Base-by-base conservation (phyloP, 805 yeast genomes). In the Candida nanaspora region DNA sequence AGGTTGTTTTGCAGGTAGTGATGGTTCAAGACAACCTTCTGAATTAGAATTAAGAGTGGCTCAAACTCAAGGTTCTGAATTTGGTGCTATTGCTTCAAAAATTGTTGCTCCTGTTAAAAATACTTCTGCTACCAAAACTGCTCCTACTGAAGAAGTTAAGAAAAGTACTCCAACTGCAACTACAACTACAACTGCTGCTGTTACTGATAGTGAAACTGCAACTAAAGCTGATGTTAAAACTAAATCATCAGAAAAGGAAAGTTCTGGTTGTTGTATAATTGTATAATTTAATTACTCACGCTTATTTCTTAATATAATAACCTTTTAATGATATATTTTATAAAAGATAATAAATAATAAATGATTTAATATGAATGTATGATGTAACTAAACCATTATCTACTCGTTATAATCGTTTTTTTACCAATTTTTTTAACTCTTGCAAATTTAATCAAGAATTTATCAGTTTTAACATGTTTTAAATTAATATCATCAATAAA, bases 1-100 rank as follows among this genome's bases (percentile, higher is more conserved):
- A 34, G 93, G 91, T 56, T 68, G 85, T 43, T 70, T 73, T 49
- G 86, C 95, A 28, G 91, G 82, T 48, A 66, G 77, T 20, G 87
- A 82, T 55, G 95, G 94, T 51, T 74, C 86, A 33, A 80, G 91
- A 69, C 62, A 59, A 48, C 83, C 88, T 35, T 57, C 78, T 41
- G 74, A 66, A 39, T 63, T 77, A 47, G 95, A 86, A 68, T 67
- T 76, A 62, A 69, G 71, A 50, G 56, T 81, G 46, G 89, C 84
- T 41, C 61, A 59, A 40, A 68, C 66, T 47, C 95, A 86, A 68
- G 95, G 94, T 63, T 63, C 68, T 53, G 60, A 73, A 40, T 85
- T 86, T 61, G 72, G 64, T 47, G 66, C 72, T 57, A 66, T 68
- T 37, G 71, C 66, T 41, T 6, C 55, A 35, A 62, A 59, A 46